phyloP scores from a whole-genome alignment of 2,329 filamentous ascomycete genomes.

The Aspergillus vadensis region DNA sequence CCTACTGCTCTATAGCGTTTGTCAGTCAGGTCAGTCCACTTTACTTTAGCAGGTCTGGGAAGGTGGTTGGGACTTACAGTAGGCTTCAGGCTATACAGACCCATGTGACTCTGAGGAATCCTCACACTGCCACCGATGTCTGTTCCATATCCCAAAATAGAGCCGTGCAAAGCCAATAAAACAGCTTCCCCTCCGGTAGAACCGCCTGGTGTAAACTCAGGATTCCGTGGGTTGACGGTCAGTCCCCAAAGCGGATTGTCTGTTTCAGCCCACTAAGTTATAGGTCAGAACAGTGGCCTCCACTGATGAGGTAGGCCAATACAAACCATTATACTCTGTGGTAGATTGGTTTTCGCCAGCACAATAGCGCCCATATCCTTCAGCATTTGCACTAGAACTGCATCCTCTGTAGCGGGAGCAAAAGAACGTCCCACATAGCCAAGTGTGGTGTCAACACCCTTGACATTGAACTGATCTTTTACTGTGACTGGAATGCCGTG shows the following conservation, averaged over 20 bases:
- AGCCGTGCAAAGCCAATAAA: conserved; percentile 45
- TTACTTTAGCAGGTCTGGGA: not conserved
- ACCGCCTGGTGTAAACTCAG: conserved; percentile 50
- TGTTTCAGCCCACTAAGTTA: conserved; percentile 54
- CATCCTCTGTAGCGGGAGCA: conserved; percentile 53
- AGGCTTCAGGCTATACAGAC: conserved; percentile 54
- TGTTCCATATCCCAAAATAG: conserved; percentile 53
- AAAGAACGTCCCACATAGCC: conserved; percentile 59
- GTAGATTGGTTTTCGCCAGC: conserved; percentile 56
- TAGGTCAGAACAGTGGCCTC: conserved; percentile 1
- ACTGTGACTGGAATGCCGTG: conserved; percentile 59
- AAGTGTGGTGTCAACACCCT: conserved; percentile 59
- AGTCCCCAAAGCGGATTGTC: conserved; percentile 56
- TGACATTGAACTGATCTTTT: conserved; percentile 66
- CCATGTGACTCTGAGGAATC: conserved; percentile 53
- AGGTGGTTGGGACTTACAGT: conserved; percentile 31
- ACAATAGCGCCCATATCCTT: conserved; percentile 54
- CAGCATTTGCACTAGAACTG: conserved; percentile 53
- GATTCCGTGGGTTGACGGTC: conserved; percentile 50
- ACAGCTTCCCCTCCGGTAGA: conserved; percentile 51
- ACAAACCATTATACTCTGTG: conserved; percentile 56
- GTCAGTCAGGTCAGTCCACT: conserved; percentile 44
- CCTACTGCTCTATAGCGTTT: conserved; percentile 52
- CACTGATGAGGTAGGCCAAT: not conserved
- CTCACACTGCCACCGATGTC: conserved; percentile 56